Evolutionary conservation across 116 monocot genomes (phyloP), one percentile per base, ranked within the genome.

Genomic region (Trichopus zeylanicus): DNA sequence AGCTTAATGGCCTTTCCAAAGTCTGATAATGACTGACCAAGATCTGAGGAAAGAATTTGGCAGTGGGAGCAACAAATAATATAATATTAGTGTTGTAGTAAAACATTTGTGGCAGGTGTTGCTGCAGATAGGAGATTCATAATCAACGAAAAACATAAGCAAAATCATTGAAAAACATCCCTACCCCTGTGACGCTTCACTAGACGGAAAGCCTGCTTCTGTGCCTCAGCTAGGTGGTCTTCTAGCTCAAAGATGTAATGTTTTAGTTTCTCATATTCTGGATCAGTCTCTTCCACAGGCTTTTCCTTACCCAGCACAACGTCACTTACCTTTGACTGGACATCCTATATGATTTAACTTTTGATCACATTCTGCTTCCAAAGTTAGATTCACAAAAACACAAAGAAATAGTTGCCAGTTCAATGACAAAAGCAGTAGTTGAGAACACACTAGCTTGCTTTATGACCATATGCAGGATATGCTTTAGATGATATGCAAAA

Each of bases 221-320:
- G 97, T 26, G 97, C 84, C 76, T 97, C 97, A 18, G 91, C 53
- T 53, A 97, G 63, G 71, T 97, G 97, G 22, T 84, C 72, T 78
- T 97, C 97, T 54, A 97, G 84, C 58, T 81, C 84, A 71, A 68
- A 97, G 26, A 97, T 80, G 58, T 97, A 97, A 69, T 76, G 77
- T 63, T 87, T 90, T 5, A 97, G 62, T 57, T 91, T 97, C 72
- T 97, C 97, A 70, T 91, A 97, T 63, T 97, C 97, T 62, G 91
- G 84, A 61, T 62, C 77, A 30, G 87, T 70, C 70, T 97, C 97
- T 68, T 97, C 97, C 18, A 91, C 78, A 28, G 97, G 97, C 59
- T 97, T 97, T 62, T 97, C 97, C 73, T 97, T 97, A 26, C 97
- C 97, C 51, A 91, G 70, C 71, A 97, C 91, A 53, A 91, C 91